Evolutionary conservation across 352 stramenopile genomes (phyloP).

Genomic region (Albugo candida): DNA sequence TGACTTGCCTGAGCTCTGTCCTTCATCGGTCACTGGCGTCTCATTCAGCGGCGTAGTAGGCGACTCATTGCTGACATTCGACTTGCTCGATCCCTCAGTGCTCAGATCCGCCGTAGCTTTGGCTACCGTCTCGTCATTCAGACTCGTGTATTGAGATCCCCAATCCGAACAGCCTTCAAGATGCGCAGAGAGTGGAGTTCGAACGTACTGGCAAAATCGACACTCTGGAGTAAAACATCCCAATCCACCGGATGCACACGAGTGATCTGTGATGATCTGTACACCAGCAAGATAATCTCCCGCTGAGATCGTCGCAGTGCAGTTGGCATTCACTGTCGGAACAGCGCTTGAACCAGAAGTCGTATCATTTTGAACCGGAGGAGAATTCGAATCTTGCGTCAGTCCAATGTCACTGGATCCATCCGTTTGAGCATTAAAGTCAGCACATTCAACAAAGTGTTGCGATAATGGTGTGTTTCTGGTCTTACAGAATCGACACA

Average conservation of each 20-base stretch:
- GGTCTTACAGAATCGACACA: conserved; percentile 22
- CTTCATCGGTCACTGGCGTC: no score
- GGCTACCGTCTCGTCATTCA: no score
- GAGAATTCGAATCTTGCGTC: no score
- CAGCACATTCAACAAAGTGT: conserved; percentile 11
- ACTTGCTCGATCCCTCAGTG: no score
- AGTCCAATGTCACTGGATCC: no score
- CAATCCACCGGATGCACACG: conserved; percentile 8
- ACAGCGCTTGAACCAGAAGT: no score
- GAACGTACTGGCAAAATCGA: conserved; percentile 10
- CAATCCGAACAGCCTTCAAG: conserved; percentile 8
- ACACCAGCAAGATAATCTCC: conserved; percentile 9
- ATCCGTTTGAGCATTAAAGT: neutral
- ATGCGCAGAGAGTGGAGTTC: conserved; percentile 11
- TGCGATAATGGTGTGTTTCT: conserved; percentile 15
- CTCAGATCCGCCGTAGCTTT: no score
- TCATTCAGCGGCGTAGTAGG: no score
- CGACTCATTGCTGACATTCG: no score
- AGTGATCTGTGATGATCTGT: conserved; percentile 7
- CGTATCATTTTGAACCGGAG: no score
- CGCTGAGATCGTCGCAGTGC: conserved; percentile 1
- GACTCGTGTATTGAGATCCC: no score
- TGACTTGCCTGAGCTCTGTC: no score
- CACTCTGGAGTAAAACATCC: conserved; percentile 11
- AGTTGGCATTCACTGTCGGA: neutral